Percentiles rank a stretch among this genome's conserved stretches.
phyloP scores from a whole-genome alignment of 495 filamentous ascomycete genomes.

The Podospora pseudoanserina region DNA sequence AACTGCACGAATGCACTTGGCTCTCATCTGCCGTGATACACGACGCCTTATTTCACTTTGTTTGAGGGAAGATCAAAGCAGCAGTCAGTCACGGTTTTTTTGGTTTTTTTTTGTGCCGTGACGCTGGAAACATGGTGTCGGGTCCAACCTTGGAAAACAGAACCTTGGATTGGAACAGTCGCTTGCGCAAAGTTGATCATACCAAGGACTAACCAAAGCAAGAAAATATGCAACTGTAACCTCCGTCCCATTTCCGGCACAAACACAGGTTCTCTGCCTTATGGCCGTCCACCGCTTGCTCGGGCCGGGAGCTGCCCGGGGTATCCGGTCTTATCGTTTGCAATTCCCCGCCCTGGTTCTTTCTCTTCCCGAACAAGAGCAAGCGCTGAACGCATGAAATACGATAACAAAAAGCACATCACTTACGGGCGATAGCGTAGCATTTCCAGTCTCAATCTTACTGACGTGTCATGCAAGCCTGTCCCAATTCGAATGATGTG shows the following conservation, averaged over 20 bases:
- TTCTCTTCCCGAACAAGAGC: neutral
- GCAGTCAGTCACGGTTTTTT: too few species aligned
- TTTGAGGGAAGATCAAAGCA: neutral
- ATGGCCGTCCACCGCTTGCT: neutral
- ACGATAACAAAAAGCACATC: neutral
- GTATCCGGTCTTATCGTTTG: neutral
- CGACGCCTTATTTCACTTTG: neutral
- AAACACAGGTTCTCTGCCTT: neutral
- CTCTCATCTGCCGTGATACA: neutral
- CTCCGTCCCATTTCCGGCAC: neutral
- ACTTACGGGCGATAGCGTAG: neutral
- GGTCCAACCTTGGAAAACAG: neutral
- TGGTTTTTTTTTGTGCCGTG: too few species aligned
- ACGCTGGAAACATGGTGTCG: neutral
- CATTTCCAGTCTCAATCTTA: neutral
- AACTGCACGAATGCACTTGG: neutral
- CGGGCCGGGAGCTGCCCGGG: neutral
- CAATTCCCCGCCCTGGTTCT: neutral
- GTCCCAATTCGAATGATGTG: neutral
- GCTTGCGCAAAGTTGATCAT: neutral
- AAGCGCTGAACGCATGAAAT: neutral
- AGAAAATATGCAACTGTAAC: neutral
- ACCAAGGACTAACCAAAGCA: neutral
- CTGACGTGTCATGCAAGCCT: neutral
- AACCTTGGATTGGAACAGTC: neutral